Evolutionary conservation across 441 rosid species (phyloP).

Genomic region (Erysimum pusillum): DNA sequence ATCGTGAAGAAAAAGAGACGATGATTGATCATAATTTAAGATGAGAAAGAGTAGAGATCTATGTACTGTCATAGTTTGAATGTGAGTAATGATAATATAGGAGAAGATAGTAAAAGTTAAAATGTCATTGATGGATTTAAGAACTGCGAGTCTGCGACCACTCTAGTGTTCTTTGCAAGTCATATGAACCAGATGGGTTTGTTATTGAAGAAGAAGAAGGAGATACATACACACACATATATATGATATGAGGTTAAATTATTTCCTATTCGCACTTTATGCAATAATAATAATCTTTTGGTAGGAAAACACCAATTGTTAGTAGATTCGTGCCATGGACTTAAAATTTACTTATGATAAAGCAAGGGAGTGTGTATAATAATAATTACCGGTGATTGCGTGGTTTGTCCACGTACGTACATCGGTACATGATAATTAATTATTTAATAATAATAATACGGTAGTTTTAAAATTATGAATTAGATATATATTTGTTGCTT

Average conservation of each 20-base stretch:
- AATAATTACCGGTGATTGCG: constrained; percentile 22
- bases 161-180: constrained; percentile 22
- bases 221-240: not conserved
- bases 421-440: constrained; percentile 9
- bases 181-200: constrained; percentile 33
- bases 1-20: constrained; percentile 45
- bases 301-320: not conserved
- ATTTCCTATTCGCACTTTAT: not conserved
- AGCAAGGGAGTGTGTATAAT: constrained; percentile 8
- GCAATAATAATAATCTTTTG: not conserved
- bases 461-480: constrained; percentile 1
- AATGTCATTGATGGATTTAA: constrained; percentile 34
- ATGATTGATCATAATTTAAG: constrained; percentile 43
- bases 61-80: constrained; percentile 19
- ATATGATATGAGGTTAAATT: not conserved
- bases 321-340: constrained; percentile 11
- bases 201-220: not conserved
- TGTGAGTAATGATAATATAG: constrained; percentile 38
- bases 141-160: constrained; percentile 32
- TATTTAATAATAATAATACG: constrained; percentile 4
- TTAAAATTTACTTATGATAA: not conserved
- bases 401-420: constrained; percentile 25
- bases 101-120: constrained; percentile 41
- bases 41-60: constrained; percentile 32
- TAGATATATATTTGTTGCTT: not conserved